Conservation (phyloP, 495 filamentous ascomycete species). For the Aspergillus avenaceus region DNA sequence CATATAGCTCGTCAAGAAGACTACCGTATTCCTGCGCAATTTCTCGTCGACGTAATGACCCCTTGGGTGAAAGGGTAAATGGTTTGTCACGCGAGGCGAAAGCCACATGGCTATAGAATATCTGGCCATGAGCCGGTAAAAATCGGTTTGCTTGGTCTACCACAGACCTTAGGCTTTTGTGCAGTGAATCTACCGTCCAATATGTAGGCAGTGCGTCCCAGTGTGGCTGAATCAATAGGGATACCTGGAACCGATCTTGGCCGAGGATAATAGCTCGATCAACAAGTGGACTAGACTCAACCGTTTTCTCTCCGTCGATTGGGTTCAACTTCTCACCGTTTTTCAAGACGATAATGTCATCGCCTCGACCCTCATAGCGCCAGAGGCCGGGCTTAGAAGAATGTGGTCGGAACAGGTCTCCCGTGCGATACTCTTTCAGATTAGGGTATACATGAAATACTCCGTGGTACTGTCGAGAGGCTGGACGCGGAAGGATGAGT, state of each 20-base stretch:
- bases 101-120: slow-evolving; percentile 14
- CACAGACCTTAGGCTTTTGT: slow-evolving; percentile 33
- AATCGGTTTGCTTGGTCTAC: slow-evolving; percentile 43
- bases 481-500: neutral
- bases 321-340: slow-evolving; percentile 45
- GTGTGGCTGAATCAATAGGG: slow-evolving; percentile 32
- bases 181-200: slow-evolving; percentile 28
- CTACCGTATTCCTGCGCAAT: neutral
- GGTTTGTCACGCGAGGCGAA: neutral
- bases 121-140: slow-evolving; percentile 29
- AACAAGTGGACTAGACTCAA: slow-evolving; percentile 25
- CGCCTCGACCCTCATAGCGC: slow-evolving; percentile 28
- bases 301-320: slow-evolving; percentile 27
- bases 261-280: slow-evolving; percentile 31
- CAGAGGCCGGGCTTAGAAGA: slow-evolving; percentile 26
- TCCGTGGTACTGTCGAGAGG: slow-evolving; percentile 1
- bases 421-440: slow-evolving; percentile 46
- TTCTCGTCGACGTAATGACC: slow-evolving; percentile 3
- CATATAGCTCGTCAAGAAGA: slow-evolving; percentile 27
- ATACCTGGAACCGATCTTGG: slow-evolving; percentile 27
- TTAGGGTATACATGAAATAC: slow-evolving; percentile 31
- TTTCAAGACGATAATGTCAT: slow-evolving; percentile 40
- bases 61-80: slow-evolving; percentile 1
- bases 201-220: too few species aligned
- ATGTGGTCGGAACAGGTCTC: slow-evolving; percentile 51